Evolutionary conservation across 2,329 filamentous ascomycete genomes (phyloP).

Genomic region (Endocalyx cinctus): DNA sequence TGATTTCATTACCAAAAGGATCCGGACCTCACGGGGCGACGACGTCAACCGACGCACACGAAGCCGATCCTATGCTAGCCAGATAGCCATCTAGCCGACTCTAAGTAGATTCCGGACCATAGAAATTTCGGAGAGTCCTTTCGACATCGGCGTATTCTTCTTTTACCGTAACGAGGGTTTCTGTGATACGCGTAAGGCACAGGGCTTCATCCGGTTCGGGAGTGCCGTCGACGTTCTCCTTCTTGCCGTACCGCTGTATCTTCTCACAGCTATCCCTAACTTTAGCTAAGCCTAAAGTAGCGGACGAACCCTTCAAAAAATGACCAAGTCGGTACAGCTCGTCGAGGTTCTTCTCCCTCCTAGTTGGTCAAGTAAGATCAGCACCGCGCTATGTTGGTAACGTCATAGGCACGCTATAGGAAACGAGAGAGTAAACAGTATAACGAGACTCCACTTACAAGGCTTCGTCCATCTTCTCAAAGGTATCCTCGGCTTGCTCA

Average conservation of each 20-base stretch:
- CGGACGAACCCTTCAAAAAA: conserved; percentile 95
- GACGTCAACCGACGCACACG: too few relatives aligned
- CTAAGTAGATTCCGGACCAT: conserved; percentile 35
- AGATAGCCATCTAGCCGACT: too few relatives aligned
- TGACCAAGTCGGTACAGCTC: conserved; percentile 81
- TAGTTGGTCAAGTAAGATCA: conserved; percentile 34
- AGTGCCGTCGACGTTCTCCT: conserved; percentile 72
- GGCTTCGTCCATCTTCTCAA: conserved; percentile 73
- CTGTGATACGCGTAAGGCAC: conserved; percentile 65
- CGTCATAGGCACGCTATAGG: too few relatives aligned
- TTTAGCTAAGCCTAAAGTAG: conserved; percentile 84
- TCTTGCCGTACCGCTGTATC: conserved; percentile 87
- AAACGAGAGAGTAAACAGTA: too few relatives aligned
- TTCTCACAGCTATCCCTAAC: conserved; percentile 93
- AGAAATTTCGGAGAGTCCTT: conserved; percentile 66
- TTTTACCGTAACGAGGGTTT: conserved; percentile 68
- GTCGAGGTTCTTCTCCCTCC: conserved; percentile 63
- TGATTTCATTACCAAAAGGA: too few relatives aligned
- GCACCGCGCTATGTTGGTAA: conserved; percentile 5
- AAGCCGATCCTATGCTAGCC: too few relatives aligned
- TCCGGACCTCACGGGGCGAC: too few relatives aligned
- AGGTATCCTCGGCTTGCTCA: conserved; percentile 82
- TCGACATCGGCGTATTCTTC: conserved; percentile 72
- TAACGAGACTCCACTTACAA: too few relatives aligned
- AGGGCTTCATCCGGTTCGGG: conserved; percentile 61